Percentiles rank a stretch among this genome's conserved stretches.
Conservation (phyloP, 2,329 filamentous ascomycete species). For the Diaporthe amygdali region DNA sequence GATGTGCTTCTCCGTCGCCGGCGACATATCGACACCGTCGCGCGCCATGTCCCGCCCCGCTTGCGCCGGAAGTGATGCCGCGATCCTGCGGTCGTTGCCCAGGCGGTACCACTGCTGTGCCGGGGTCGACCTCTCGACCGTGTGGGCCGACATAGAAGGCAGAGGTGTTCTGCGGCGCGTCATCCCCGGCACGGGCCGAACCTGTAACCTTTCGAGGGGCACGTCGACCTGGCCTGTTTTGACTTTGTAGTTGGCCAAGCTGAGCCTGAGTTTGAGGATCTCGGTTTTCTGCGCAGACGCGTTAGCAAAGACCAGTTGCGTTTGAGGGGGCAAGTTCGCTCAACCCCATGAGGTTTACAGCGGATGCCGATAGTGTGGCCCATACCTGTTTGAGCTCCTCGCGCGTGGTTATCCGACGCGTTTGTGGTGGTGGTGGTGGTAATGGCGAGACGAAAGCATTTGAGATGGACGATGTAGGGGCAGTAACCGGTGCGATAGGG, state of each 20-base stretch:
- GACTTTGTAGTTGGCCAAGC: conserved; percentile 77
- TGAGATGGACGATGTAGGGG: background rate
- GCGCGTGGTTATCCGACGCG: conserved; percentile 45
- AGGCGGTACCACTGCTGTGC: conserved; percentile 26
- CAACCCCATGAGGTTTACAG: background rate
- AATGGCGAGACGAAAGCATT: background rate
- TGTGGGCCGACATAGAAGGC: conserved; percentile 26
- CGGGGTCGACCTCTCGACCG: conserved; percentile 22
- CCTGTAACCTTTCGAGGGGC: conserved; percentile 65
- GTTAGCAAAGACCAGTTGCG: background rate
- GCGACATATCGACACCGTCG: conserved; percentile 8
- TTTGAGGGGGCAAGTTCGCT: background rate
- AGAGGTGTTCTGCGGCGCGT: conserved; percentile 22
- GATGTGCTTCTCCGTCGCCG: conserved; percentile 30
- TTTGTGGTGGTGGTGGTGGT: conserved; percentile 30
- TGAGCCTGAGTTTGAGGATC: conserved; percentile 70
- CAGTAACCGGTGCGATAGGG: conserved; percentile 2
- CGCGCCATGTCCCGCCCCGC: background rate
- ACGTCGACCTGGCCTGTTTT: conserved; percentile 73
- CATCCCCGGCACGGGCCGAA: conserved; percentile 37
- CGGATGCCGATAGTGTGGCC: background rate
- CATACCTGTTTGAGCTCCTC: conserved; percentile 58
- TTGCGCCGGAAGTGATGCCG: background rate
- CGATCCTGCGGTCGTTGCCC: conserved; percentile 20
- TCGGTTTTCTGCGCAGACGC: conserved; percentile 61